Conservation (phyloP, 2,329 filamentous ascomycete genomes). For the Canariomyces notabilis region DNA sequence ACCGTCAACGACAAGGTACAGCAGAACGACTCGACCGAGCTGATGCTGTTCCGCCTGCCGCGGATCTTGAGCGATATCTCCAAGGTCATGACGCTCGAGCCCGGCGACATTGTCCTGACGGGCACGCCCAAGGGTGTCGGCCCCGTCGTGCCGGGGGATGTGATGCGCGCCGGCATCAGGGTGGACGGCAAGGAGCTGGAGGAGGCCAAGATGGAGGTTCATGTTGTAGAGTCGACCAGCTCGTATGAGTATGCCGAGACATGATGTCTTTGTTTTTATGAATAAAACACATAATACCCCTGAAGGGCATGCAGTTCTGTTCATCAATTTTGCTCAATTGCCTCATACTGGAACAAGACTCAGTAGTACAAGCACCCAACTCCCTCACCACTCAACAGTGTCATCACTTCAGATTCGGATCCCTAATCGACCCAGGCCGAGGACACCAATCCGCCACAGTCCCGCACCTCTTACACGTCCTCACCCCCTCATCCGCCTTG, state of each 20-base stretch:
- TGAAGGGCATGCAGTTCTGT: too few species aligned
- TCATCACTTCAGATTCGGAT: constrained; percentile 49
- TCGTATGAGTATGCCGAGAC: constrained; percentile 74
- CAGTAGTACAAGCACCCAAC: too few species aligned
- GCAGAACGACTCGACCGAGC: constrained; percentile 82
- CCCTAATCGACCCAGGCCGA: constrained; percentile 51
- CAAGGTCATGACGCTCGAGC: constrained; percentile 87
- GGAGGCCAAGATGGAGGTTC: constrained; percentile 78
- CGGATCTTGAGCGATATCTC: constrained; percentile 86
- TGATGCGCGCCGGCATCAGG: constrained; percentile 78
- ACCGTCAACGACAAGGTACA: constrained; percentile 72
- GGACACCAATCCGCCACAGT: constrained; percentile 67
- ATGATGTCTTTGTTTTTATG: too few species aligned
- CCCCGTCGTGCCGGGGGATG: constrained; percentile 74
- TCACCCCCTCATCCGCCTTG: constrained; percentile 57
- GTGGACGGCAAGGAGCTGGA: constrained; percentile 77
- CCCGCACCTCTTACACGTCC: constrained; percentile 75
- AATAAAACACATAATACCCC: too few species aligned
- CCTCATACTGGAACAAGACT: too few species aligned
- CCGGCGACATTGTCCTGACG: constrained; percentile 91
- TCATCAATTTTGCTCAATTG: too few species aligned
- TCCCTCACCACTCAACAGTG: too few species aligned
- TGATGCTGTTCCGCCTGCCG: constrained; percentile 92
- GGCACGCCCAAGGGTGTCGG: constrained; percentile 96
- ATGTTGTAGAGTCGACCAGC: constrained; percentile 72